Evolutionary conservation across 495 filamentous ascomycete species (phyloP), one percentile per base, ranked within the genome.

Genomic region (Sabuloglossum arenarium): DNA sequence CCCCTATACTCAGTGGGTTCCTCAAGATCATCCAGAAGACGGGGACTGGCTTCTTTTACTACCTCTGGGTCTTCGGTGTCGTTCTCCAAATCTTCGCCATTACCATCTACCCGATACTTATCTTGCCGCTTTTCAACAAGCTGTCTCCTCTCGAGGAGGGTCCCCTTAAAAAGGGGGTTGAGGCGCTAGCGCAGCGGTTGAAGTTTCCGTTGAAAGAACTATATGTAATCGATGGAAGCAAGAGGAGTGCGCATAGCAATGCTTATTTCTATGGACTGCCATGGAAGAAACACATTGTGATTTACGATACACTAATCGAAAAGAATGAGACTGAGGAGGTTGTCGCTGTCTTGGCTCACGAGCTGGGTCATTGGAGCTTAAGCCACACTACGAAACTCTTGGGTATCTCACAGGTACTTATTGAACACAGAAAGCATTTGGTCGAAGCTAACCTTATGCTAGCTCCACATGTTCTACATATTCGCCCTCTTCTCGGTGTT

Each of bases 281-380:
- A 6, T 97, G 91, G 89, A 96, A 94, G 78, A 98, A 98, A 78
- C 91, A 95, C 72, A 98, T 98, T 70, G 91, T 98, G 61, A 93
- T 98, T 65, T 98, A 93, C 63, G 91, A 98, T 64, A 98, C 91
- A 11, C 69, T 98, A 60, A 88, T 98, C 54, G 90, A 96, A 68
- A 93, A 97, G 75, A 89, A 82, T 66, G 79, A 87, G 60, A 79
- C 82, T 1, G 76, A 88, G 62, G 91, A 98, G 68, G 89, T 98
- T 43, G 88, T 94, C 23, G 90, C 91, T 54, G 88, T 98, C 34
- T 74, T 98, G 30, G 86, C 86, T 39, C 91, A 98, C 64, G 91
- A 98, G 69, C 79, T 98, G 49, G 91, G 91, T 49, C 91, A 98
- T 70, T 98, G 91, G 91, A 93, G 79, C 58, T 73, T 94, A 58